These are phyloP conservation scores for Pulveroboletus sp. DNA, from an alignment of 768 basidiomycete species.

Conservation along the genomic window DNA sequence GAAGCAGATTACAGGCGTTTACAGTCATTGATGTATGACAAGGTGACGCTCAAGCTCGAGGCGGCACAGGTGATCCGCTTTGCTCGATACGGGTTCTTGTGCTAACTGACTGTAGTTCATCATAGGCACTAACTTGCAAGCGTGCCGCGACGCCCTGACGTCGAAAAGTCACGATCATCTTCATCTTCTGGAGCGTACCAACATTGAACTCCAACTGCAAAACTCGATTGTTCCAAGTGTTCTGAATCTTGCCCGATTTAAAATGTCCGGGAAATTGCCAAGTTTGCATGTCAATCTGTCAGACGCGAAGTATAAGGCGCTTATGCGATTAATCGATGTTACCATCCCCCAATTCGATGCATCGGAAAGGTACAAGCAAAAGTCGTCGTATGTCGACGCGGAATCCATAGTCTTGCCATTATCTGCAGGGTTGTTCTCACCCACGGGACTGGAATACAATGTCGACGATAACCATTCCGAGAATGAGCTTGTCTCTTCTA, in stretches of 20 bases:
- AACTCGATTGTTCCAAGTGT: constrained; percentile 89
- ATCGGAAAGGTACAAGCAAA: constrained; percentile 20
- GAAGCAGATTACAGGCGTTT: constrained; percentile 84
- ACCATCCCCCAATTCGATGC: constrained; percentile 78
- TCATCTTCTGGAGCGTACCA: constrained; percentile 90
- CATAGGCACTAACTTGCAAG: constrained; percentile 76
- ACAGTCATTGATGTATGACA: constrained; percentile 95
- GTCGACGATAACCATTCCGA: constrained; percentile 56
- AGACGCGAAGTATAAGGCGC: constrained; percentile 83
- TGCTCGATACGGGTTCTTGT: background rate
- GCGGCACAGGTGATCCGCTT: constrained; percentile 74
- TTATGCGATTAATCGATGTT: constrained; percentile 91
- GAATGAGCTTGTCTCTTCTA: constrained; percentile 36
- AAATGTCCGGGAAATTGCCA: constrained; percentile 84
- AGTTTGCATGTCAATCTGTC: constrained; percentile 86
- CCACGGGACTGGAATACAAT: constrained; percentile 60
- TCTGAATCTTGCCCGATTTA: constrained; percentile 80
- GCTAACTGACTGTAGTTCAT: constrained; percentile 58
- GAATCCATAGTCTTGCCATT: constrained; percentile 44
- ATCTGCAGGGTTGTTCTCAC: constrained; percentile 52
- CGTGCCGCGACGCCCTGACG: constrained; percentile 76
- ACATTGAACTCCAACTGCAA: constrained; percentile 82
- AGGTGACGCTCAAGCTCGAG: constrained; percentile 73
- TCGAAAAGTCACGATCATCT: constrained; percentile 54
- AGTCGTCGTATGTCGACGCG: constrained; percentile 19